Base-by-base conservation (phyloP, 768 basidiomycete species). In the Lactifluus echinatus region DNA sequence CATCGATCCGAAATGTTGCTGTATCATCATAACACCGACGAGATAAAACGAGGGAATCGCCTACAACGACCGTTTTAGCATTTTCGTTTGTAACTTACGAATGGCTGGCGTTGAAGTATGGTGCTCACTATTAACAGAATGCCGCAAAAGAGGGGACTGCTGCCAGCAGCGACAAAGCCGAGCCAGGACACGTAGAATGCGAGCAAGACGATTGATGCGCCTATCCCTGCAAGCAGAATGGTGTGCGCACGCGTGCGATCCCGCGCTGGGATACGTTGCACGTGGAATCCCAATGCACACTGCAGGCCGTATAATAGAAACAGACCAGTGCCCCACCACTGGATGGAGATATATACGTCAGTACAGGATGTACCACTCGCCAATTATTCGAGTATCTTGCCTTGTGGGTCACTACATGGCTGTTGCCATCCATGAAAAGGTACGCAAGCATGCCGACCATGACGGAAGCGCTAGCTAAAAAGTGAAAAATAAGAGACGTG, bases 151-250 rank as follows among this genome's bases (percentile, higher is more conserved):
- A 43, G 42, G 3, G 42, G 29, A 5, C 42, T 19, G 8, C 31
- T 26, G 21, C 53, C 53, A 1, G 28, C 57, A 4, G 42, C 53
- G 23, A 15, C 34, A 28, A 59, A 37, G 34, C 57, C 57, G 6
- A 59, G 47, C 57, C 53, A 59, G 19, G 57, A 14, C 4, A 36
- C 52, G 7, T 50, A 55, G 28, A 49, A 50, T 5, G 53, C 53
- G 2, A 59, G 57, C 21, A 55, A 6, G 46, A 55, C 28, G 42
- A 55, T 45, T 6, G 4, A 36, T 7, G 12, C 34, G 0, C 57
- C 57, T 11, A 59, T 19, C 23, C 40, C 57, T 3, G 42, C 33
- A 24, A 59, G 53, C 40, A 59, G 19, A 31, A 14, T 2, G 21
- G 19, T 23, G 3, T 59, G 53, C 40, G 29, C 4, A 11, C 28